Percentiles rank a stretch among this genome's conserved stretches.
Conservation (phyloP, 345 rosid species). For the Sonneratia caseolaris region DNA sequence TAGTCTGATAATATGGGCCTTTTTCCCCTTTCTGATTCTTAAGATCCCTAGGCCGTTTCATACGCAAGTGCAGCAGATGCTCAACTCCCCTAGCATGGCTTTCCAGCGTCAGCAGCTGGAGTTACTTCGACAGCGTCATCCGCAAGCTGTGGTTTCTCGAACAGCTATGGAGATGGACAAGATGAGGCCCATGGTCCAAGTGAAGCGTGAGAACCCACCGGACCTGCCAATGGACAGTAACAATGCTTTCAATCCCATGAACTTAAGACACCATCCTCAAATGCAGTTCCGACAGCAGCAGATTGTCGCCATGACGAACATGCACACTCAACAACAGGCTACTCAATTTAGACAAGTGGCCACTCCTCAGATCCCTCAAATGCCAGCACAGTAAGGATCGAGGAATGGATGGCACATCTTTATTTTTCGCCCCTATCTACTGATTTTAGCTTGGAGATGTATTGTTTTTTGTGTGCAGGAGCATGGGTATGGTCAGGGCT, state of each 20-base stretch:
- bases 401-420: not conserved
- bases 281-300: constrained; percentile 62
- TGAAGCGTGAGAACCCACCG: constrained; percentile 61
- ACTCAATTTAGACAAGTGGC: constrained; percentile 67
- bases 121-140: constrained; percentile 31
- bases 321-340: constrained; percentile 42
- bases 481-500: constrained; percentile 56
- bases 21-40: constrained; percentile 14
- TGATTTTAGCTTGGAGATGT: not conserved
- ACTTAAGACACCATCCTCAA: constrained; percentile 41
- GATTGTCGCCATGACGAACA: constrained; percentile 48
- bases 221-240: constrained; percentile 57
- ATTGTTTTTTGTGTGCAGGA: constrained; percentile 32
- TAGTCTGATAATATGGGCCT: not conserved
- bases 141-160: constrained; percentile 41
- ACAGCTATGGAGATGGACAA: constrained; percentile 62
- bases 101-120: constrained; percentile 52
- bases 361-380: constrained; percentile 59
- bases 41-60: constrained; percentile 64
- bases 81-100: constrained; percentile 35
- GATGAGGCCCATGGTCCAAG: constrained; percentile 67
- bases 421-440: not conserved
- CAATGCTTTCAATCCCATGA: constrained; percentile 41
- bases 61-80: constrained; percentile 77
- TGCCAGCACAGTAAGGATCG: constrained; percentile 69